These are phyloP conservation scores for Hypsizygus marmoreus DNA, from an alignment of 768 basidiomycete species.

Conservation along the genomic window DNA sequence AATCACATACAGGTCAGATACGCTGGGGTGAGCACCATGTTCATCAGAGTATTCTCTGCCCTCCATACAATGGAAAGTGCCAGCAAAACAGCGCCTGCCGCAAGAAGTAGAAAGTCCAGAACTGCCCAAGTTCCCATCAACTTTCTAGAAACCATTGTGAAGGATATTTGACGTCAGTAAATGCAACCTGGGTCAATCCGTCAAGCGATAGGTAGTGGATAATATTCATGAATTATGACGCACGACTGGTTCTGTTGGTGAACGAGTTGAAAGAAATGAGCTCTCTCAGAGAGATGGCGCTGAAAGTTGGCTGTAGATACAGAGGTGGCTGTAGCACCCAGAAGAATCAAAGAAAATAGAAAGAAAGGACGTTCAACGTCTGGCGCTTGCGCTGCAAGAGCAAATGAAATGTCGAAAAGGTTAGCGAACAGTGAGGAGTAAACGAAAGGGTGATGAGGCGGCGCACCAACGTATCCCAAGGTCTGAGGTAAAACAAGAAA, in stretches of 20 bases:
- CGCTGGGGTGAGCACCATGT: conserved; percentile 61
- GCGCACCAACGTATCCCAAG: conserved; percentile 18
- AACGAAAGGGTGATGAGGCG: conserved; percentile 21
- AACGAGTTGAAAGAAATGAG: conserved; percentile 7
- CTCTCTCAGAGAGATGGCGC: conserved; percentile 55
- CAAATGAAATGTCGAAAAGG: conserved; percentile 34
- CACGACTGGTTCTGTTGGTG: conserved; percentile 5
- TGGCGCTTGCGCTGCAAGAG: conserved; percentile 49
- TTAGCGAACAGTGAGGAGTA: conserved; percentile 30
- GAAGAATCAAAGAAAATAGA: conserved; percentile 34
- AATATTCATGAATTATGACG: no score
- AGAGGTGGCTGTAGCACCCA: conserved; percentile 47
- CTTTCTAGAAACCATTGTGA: conserved; percentile 67
- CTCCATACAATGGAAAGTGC: conserved; percentile 75
- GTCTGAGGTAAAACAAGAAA: conserved; percentile 6
- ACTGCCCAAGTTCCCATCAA: conserved; percentile 74
- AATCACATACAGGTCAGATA: conserved; percentile 60
- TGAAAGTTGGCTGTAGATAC: conserved; percentile 32
- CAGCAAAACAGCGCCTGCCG: conserved; percentile 66
- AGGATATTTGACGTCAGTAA: conserved; percentile 2
- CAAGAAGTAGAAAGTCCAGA: conserved; percentile 69
- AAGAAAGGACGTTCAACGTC: conserved; percentile 73
- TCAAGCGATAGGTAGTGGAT: no score
- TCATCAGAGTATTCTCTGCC: conserved; percentile 66
- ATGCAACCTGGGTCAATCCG: no score